A percentile compares a stretch with the other conserved stretches of the same genome.
Evolutionary conservation across 116 monocot genomes (phyloP).

Genomic region (Phalaenopsis hybrid): DNA sequence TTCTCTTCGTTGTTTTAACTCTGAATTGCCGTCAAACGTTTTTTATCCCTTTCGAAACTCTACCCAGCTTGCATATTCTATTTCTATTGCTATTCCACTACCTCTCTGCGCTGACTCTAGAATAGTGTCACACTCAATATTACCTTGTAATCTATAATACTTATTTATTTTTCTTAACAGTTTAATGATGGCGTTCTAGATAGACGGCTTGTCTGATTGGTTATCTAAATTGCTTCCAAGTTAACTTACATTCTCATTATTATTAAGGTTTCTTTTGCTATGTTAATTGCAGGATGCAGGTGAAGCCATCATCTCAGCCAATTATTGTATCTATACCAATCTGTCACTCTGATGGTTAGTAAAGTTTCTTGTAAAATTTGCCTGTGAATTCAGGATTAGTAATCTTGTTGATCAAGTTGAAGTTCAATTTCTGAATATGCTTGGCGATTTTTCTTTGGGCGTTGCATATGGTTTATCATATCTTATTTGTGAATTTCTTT

Average conservation of each 20-base stretch:
- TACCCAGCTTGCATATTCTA: too few relatives aligned
- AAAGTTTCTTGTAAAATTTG: neutral
- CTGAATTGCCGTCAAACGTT: too few relatives aligned
- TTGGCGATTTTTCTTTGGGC: neutral
- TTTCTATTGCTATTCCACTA: too few relatives aligned
- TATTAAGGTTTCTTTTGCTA: neutral
- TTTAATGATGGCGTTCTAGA: neutral
- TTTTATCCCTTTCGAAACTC: too few relatives aligned
- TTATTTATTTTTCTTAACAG: neutral
- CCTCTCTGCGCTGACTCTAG: too few relatives aligned
- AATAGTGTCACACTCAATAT: neutral
- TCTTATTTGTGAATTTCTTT: neutral
- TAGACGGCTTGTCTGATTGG: neutral
- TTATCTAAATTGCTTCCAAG: neutral
- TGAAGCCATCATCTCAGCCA: conserved; percentile 78
- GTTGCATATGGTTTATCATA: neutral
- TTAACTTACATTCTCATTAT: neutral
- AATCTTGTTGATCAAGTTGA: neutral
- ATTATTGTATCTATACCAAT: conserved; percentile 77
- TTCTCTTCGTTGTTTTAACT: too few relatives aligned
- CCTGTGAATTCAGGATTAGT: neutral
- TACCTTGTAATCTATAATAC: neutral
- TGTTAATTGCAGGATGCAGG: conserved; percentile 73
- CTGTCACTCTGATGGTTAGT: conserved; percentile 84
- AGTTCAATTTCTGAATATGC: neutral